Percentiles rank a stretch among this genome's conserved stretches.
phyloP scores from a whole-genome alignment of 2,329 filamentous ascomycete species.

The Mariannaea sp. region DNA sequence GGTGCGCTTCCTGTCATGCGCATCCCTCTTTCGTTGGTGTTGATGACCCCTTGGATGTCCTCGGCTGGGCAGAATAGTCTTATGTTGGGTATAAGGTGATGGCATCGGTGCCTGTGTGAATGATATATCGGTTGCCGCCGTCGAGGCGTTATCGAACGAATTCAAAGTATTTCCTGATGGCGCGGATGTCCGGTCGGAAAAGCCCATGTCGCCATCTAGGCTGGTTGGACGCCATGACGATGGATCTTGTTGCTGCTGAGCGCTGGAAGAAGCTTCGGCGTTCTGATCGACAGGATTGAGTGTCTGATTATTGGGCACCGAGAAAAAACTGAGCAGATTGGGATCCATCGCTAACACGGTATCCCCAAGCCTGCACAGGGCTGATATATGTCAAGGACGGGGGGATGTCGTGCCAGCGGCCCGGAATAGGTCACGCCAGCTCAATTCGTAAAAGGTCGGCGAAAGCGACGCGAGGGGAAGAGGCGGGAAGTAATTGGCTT shows the following conservation, averaged over 20 bases:
- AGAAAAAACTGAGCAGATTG: slow-evolving; percentile 39
- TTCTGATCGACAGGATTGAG: slow-evolving; percentile 37
- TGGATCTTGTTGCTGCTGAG: slow-evolving; percentile 25
- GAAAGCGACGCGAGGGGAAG: not conserved
- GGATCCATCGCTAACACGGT: slow-evolving; percentile 41
- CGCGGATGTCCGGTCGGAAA: slow-evolving; percentile 33
- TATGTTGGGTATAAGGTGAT: slow-evolving; percentile 35
- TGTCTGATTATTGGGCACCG: slow-evolving; percentile 39
- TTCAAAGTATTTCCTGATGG: slow-evolving; percentile 35
- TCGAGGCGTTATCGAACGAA: slow-evolving; percentile 39
- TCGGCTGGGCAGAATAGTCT: slow-evolving; percentile 29
- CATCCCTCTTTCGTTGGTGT: slow-evolving; percentile 43
- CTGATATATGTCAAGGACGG: slow-evolving; percentile 29
- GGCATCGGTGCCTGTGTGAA: slow-evolving; percentile 38
- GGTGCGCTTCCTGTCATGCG: slow-evolving; percentile 54
- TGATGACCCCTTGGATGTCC: slow-evolving; percentile 34
- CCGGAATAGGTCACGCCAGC: slow-evolving; percentile 22
- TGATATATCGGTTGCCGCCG: slow-evolving; percentile 41
- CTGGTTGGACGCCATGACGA: slow-evolving; percentile 31
- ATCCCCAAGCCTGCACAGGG: slow-evolving; percentile 36
- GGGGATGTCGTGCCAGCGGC: slow-evolving; percentile 31
- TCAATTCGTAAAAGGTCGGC: slow-evolving; percentile 27
- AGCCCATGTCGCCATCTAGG: slow-evolving; percentile 28
- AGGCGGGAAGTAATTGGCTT: slow-evolving; percentile 13
- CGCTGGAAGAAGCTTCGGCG: slow-evolving; percentile 28